Base-by-base conservation (phyloP, 2,329 filamentous ascomycete genomes). In the Macroventuria anomochaeta region DNA sequence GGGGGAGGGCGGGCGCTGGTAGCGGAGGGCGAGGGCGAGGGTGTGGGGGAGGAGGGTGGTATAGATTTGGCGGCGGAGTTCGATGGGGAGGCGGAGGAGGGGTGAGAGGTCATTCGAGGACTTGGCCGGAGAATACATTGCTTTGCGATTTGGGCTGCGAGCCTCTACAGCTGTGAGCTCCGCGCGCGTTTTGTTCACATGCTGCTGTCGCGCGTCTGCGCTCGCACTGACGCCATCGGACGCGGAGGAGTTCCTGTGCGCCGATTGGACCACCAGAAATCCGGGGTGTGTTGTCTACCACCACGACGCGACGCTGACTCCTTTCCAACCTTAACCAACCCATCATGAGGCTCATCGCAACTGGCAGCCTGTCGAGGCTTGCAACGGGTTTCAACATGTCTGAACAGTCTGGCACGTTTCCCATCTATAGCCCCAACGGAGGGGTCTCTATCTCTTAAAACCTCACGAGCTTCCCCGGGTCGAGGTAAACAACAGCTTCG, bases 361-460 rank as follows among this genome's bases (percentile, higher is more conserved):
- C 58, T 43, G 28, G 63, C 62, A 65, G 68, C 67, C 65, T 59
- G 13, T 54, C 38, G 46, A 61, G 70, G 65, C 64, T 67, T 64
- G 64, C 60, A 47, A 50, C 39, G 33, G 49, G 54, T 50, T 50
- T 53, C 53, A 62, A 50, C 44, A 53, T 64, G 53, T 58, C 52
- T 49, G 59, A 48, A 46, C 57, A 63, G 53, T 63, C 67, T 71
- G 59, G 61, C 60, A 59, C 61, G 38, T 63, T 62, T 64, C 57
- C 64, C 65, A 64, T 64, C 51, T 67, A 81, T 81, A 82, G 78
- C 80, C 81, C 81, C 81, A 82, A 78, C 62, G 78, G 64, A 73
- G 81, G 81, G 81, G 81, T 83, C 15, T 65, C 63, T 59, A 55
- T 72, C 70, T 59, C 72, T 77, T 83, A 71, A 81, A 55, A 57